Evolutionary conservation across 495 filamentous ascomycete species (phyloP).

Genomic region (Penicillium arizonense): DNA sequence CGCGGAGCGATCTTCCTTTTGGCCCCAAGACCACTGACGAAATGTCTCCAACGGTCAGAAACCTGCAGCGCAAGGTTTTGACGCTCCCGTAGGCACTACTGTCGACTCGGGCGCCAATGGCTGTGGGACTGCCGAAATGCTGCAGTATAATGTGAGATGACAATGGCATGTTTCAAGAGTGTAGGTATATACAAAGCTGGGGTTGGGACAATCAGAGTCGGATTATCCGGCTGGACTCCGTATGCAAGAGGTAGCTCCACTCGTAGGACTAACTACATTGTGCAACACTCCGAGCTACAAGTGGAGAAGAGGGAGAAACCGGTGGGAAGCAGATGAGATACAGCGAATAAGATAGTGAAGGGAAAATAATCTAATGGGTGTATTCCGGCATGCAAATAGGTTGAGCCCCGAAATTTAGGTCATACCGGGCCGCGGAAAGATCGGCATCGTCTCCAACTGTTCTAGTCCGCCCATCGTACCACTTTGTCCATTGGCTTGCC

Average conservation of each 20-base stretch:
- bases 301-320: neutral
- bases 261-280: no score
- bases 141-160: no score
- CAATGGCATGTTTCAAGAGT: no score
- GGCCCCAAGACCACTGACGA: neutral
- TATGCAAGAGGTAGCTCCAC: no score
- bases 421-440: slow-evolving; percentile 79
- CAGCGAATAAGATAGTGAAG: slow-evolving; percentile 6
- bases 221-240: no score
- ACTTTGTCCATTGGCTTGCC: slow-evolving; percentile 68
- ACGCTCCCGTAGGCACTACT: slow-evolving; percentile 1
- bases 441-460: slow-evolving; percentile 71
- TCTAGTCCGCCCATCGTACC: slow-evolving; percentile 85
- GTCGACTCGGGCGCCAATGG: no score
- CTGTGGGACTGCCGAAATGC: neutral
- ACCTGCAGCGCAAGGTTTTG: neutral
- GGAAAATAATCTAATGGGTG: slow-evolving; percentile 6
- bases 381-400: slow-evolving; percentile 1
- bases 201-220: no score
- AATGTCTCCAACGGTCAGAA: neutral
- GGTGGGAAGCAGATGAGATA: neutral
- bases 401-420: slow-evolving; percentile 10
- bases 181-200: no score
- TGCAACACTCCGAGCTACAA: neutral
- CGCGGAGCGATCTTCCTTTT: no score